Evolutionary conservation across 2,329 filamentous ascomycete species (phyloP).

Genomic region (Mollisia scopiformis): DNA sequence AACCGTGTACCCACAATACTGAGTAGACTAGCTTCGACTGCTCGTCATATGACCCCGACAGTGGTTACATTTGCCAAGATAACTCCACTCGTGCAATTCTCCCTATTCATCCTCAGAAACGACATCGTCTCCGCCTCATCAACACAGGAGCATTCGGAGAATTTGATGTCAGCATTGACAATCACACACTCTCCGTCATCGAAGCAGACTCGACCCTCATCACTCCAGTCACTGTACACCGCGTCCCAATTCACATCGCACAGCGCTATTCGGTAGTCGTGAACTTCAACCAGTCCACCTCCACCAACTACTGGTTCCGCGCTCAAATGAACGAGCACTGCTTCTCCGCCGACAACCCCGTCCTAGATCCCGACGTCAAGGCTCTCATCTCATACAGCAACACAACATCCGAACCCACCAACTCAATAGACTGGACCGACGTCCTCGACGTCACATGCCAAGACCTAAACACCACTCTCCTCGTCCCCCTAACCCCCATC

Average conservation of each 20-base stretch:
- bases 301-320: constrained; percentile 57
- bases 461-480: constrained; percentile 40
- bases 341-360: constrained; percentile 46
- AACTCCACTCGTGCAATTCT: constrained; percentile 9
- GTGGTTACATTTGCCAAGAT: constrained; percentile 2
- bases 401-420: constrained; percentile 11
- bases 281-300: constrained; percentile 65
- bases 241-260: constrained; percentile 42
- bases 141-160: constrained; percentile 21
- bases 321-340: constrained; percentile 45
- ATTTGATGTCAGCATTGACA: constrained; percentile 21
- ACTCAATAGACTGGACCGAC: constrained; percentile 46
- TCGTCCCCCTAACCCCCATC: constrained; percentile 44
- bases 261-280: constrained; percentile 58
- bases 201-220: constrained; percentile 34
- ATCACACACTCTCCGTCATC: constrained; percentile 43
- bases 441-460: constrained; percentile 28
- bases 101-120: constrained; percentile 6
- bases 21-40: not conserved
- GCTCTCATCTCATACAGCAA: constrained; percentile 39
- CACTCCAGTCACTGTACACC: constrained; percentile 28
- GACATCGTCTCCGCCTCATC: constrained; percentile 25
- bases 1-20: not conserved
- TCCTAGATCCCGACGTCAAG: constrained; percentile 39
- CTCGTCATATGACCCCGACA: not conserved